A percentile compares a stretch with the other conserved stretches of the same genome.
Evolutionary conservation across 2,329 filamentous ascomycete species (phyloP).

Genomic region (Davidsoniella australis): DNA sequence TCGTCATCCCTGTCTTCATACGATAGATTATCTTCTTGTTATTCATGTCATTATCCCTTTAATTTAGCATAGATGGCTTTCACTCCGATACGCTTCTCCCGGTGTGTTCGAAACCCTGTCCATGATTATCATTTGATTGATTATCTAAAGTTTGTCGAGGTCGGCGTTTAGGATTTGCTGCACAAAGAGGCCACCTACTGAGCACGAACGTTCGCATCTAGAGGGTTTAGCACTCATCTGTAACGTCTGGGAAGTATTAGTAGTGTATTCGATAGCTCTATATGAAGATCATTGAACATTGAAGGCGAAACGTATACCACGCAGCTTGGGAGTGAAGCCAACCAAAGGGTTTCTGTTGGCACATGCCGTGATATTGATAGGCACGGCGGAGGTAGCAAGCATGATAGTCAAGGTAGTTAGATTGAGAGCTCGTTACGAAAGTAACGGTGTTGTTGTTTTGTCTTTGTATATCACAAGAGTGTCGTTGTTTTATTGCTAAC

Average conservation of each 20-base stretch:
- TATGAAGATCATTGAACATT: too few relatives aligned
- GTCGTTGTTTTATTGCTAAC: too few relatives aligned
- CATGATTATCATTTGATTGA: slow-evolving; percentile 66
- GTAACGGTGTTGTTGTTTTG: too few relatives aligned
- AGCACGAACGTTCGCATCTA: slow-evolving; percentile 62
- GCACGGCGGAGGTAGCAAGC: slow-evolving; percentile 29
- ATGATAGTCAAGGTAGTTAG: slow-evolving; percentile 24
- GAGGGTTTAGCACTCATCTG: slow-evolving; percentile 81
- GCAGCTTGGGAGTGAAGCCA: slow-evolving; percentile 71
- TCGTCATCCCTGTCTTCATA: too few relatives aligned
- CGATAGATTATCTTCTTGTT: too few relatives aligned
- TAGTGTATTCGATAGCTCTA: neutral
- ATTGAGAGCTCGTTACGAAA: too few relatives aligned
- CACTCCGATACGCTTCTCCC: slow-evolving; percentile 23
- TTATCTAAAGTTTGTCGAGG: slow-evolving; percentile 83
- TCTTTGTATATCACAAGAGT: too few relatives aligned
- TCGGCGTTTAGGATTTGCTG: slow-evolving; percentile 77
- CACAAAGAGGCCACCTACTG: slow-evolving; percentile 79
- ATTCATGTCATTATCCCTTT: too few relatives aligned
- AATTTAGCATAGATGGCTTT: too few relatives aligned
- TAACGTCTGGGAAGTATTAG: slow-evolving; percentile 2
- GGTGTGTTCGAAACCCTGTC: too few relatives aligned
- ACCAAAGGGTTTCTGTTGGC: slow-evolving; percentile 79
- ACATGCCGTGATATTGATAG: slow-evolving; percentile 68
- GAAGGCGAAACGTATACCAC: slow-evolving; percentile 49